Evolutionary conservation across 179 eudicot species (phyloP), one percentile per base, ranked within the genome.

Genomic region (Dionaea muscipula): DNA sequence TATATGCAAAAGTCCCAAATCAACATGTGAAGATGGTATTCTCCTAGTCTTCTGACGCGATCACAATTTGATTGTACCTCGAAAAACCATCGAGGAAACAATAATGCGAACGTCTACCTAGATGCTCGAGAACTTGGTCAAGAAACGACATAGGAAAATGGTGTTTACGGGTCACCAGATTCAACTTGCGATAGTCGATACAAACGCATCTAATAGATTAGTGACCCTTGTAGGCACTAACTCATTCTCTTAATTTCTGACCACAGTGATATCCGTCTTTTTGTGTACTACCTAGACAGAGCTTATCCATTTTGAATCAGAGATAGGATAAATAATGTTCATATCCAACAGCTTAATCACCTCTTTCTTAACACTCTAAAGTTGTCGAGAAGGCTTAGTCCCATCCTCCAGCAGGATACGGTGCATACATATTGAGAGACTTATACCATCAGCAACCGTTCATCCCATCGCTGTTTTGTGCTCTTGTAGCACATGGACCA

Each of bases 391-490:
- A 2, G 35, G 47, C 7, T 38, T 55, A 2, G 31, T 27, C 17
- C 15, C 41, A 3, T 37, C 59, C 19, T 55, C 59, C 20, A 55
- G 4, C 1, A 37, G 7, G 7, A 56, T 56, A 4, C 13, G 0
- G 16, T 56, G 36, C 49, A 41, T 40, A 23, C 60, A 56, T 2
- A 15, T 41, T 1, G 50, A 25, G 0, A 36, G 60, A 4, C 60
- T 56, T 7, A 31, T 52, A 2, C 56, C 56, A 8, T 52, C 28
- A 19, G 28, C 5, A 33, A 56, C 40, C 1, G 49, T 56, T 49
- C 49, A 56, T 16, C 49, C 60, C 2, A 40, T 23, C 4, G 60
- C 21, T 0, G 48, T 16, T 7, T 25, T 43, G 21, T 23, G 37
- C 22, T 41, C 37, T 18, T 17, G 40, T 1, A 43, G 23, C 3